Conservation (phyloP, 306 rosid genomes). For the Cicer pinnatifidum region DNA sequence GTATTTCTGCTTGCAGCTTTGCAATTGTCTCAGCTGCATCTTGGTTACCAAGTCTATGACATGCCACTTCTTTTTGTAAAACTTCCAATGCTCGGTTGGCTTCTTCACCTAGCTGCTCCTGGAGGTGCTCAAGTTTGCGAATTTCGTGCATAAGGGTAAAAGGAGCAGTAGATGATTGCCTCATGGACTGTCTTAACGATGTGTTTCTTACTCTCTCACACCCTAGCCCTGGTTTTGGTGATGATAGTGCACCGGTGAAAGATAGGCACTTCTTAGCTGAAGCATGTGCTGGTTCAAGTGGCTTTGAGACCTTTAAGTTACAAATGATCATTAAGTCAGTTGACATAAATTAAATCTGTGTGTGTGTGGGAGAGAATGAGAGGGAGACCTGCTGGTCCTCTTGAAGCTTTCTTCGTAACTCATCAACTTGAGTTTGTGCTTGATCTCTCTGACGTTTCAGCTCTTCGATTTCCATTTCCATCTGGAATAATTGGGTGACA, state of each 20-base stretch:
- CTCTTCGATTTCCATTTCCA: slow-evolving; percentile 98
- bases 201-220: slow-evolving; percentile 63
- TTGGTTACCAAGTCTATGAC: slow-evolving; percentile 97
- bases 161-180: slow-evolving; percentile 96
- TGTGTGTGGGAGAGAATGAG: neutral
- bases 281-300: slow-evolving; percentile 58
- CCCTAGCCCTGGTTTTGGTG: slow-evolving; percentile 59
- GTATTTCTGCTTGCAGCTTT: slow-evolving; percentile 89
- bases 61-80: slow-evolving; percentile 95
- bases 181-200: slow-evolving; percentile 83
- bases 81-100: slow-evolving; percentile 97
- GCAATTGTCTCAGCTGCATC: slow-evolving; percentile 99
- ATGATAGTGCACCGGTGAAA: slow-evolving; percentile 65
- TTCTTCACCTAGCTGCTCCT: slow-evolving; percentile 98
- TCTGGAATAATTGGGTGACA: slow-evolving; percentile 54
- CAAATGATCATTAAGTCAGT: slow-evolving; percentile 21
- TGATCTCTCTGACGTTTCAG: slow-evolving; percentile 84
- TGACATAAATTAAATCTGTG: slow-evolving; percentile 1
- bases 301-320: slow-evolving; percentile 64
- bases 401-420: slow-evolving; percentile 75
- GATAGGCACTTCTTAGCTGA: slow-evolving; percentile 94
- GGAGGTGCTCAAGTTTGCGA: slow-evolving; percentile 98
- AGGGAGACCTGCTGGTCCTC: slow-evolving; percentile 73
- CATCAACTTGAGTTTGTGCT: slow-evolving; percentile 86
- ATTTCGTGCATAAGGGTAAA: slow-evolving; percentile 97